Evolutionary conservation across 257 asterid genomes (phyloP).

Genomic region (Ilex asprella): DNA sequence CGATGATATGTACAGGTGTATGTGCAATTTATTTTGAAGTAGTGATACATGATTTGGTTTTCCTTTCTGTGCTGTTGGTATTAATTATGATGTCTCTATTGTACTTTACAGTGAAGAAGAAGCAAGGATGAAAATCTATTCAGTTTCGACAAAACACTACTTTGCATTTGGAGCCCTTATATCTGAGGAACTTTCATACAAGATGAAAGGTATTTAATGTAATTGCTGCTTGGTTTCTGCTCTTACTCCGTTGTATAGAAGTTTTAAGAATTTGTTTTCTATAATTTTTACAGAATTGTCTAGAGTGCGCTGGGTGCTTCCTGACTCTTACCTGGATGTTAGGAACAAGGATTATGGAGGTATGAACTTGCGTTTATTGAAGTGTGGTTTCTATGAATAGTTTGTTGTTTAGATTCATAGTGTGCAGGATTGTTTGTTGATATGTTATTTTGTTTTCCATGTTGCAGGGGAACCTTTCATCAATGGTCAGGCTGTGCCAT

Average conservation of each 20-base stretch:
- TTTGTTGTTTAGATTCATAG: no score
- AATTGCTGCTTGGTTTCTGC: no score
- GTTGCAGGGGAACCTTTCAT: constrained; percentile 89
- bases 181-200: constrained; percentile 76
- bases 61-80: neutral
- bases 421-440: no score
- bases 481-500: constrained; percentile 94
- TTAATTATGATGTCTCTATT: neutral
- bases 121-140: constrained; percentile 88
- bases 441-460: constrained; percentile 5
- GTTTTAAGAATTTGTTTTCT: neutral
- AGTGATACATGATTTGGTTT: neutral
- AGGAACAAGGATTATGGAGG: constrained; percentile 94
- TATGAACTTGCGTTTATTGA: constrained; percentile 16
- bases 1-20: neutral
- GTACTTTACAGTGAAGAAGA: constrained; percentile 62
- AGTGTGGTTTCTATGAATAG: no score
- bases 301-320: constrained; percentile 88
- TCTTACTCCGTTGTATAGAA: no score
- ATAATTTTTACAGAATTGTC: constrained; percentile 51
- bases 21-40: neutral
- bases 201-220: constrained; percentile 49
- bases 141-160: constrained; percentile 80
- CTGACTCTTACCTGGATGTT: constrained; percentile 93
- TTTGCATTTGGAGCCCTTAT: constrained; percentile 98